A percentile compares a stretch with the other conserved stretches of the same genome.
Conservation (phyloP, 1,284 basidiomycete species). For the Schizophyllum commune region DNA sequence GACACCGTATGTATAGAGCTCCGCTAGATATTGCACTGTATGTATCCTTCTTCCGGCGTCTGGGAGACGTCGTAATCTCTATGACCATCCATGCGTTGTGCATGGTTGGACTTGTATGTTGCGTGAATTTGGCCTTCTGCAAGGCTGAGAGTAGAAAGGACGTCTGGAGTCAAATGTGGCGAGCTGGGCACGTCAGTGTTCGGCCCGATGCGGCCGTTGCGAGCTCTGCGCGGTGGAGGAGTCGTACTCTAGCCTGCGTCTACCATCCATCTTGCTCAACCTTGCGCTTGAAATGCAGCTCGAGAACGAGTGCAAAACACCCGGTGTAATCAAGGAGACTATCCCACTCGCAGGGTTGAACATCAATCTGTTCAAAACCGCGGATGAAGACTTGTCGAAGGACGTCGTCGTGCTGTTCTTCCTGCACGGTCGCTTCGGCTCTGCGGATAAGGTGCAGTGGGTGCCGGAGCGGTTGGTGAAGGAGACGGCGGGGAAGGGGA, state of each 20-base stretch:
- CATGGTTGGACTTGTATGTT: too few relatives aligned
- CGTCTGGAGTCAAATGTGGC: too few relatives aligned
- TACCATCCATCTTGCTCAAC: not conserved
- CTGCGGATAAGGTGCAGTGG: constrained; percentile 19
- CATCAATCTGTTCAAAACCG: not conserved
- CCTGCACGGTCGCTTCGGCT: constrained; percentile 48
- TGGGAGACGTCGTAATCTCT: not conserved
- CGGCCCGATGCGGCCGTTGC: too few relatives aligned
- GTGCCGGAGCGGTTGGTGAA: constrained; percentile 17
- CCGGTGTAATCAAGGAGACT: not conserved
- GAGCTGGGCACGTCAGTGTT: too few relatives aligned
- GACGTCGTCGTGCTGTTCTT: constrained; percentile 39
- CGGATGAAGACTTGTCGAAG: constrained; percentile 1
- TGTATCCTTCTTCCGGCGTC: not conserved
- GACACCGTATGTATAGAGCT: not conserved
- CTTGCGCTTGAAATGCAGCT: not conserved
- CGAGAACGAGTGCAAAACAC: not conserved
- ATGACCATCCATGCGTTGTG: too few relatives aligned
- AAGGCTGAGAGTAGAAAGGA: too few relatives aligned
- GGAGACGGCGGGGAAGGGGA: constrained; percentile 14
- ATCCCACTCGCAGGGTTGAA: not conserved
- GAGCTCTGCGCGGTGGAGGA: not conserved
- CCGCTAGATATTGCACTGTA: not conserved
- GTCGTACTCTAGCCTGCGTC: not conserved
- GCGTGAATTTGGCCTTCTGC: too few relatives aligned